A percentile compares a stretch with the other conserved stretches of the same genome.
phyloP scores from a whole-genome alignment of 139 green algal genomes.

The Diplosphaera chodatii region DNA sequence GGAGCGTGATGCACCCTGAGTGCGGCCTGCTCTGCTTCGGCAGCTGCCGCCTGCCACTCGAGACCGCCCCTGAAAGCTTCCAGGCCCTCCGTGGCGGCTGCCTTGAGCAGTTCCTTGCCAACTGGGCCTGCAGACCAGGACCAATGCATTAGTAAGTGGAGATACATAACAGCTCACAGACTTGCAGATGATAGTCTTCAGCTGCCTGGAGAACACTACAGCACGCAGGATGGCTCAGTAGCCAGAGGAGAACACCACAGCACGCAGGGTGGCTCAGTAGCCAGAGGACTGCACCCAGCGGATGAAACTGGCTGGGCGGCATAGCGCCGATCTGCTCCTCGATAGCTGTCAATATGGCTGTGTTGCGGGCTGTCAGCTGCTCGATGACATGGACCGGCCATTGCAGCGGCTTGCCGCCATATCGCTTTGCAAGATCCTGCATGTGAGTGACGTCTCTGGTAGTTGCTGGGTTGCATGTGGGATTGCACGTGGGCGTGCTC shows the following conservation, averaged over 20 bases:
- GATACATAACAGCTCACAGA: no score
- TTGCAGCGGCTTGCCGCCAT: slow-evolving; percentile 8
- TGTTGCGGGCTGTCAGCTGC: slow-evolving; percentile 37
- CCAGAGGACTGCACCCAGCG: not conserved
- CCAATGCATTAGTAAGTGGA: no score
- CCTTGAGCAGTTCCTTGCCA: not conserved
- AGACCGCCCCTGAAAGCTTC: not conserved
- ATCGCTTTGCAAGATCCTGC: not conserved
- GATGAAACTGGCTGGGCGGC: slow-evolving; percentile 2
- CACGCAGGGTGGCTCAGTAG: no score
- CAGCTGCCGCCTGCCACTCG: not conserved
- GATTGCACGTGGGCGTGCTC: no score
- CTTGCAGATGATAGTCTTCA: no score
- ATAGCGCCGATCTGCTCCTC: slow-evolving; percentile 30
- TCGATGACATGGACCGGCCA: slow-evolving; percentile 37
- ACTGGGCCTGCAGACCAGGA: not conserved
- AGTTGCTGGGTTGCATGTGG: no score
- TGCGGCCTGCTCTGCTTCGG: not conserved
- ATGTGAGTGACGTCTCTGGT: no score
- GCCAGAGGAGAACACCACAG: no score
- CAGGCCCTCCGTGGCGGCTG: not conserved
- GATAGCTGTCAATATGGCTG: slow-evolving; percentile 37
- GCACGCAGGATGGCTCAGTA: no score
- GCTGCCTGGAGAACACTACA: no score
- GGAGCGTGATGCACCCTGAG: not conserved